Evolutionary conservation across 2,329 filamentous ascomycete species (phyloP), one percentile per base, ranked within the genome.

Genomic region (Fusarium duplospermum): DNA sequence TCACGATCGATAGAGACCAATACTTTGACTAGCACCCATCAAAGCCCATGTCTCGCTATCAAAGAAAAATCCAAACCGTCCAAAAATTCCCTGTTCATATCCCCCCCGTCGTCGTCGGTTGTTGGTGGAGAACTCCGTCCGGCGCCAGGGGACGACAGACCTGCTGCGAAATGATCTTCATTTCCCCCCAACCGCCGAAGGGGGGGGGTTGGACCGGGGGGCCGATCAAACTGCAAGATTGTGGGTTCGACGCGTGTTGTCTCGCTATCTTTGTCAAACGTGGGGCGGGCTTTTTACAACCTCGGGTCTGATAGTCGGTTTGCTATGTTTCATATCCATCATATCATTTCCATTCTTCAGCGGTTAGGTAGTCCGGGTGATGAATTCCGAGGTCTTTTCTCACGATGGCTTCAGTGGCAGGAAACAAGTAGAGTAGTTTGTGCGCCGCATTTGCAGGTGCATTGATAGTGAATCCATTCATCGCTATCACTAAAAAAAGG

Each of bases 151-250:
- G 20, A 24, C 20, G 14, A 35, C 11, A 33, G 16, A 22, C 18
- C 24, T 36, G 36, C 33, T 42, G 69, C 56, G 63, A 76, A 75
- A 76, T 76, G 74, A 76, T 76, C 74, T 75, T 76, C 74, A 76
- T 76, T 76, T 76, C 66, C 74, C 59, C 71, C 62, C 72, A 72
- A 29, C 54, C 33, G 16, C 70, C 65, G 45, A 59, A 22, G 64
- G 70, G 72, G 68, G 40, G 69, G 31, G 54, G 69, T n/a, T n/a
- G 42, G 9, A 5, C n/a, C 58, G 67, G 67, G 50, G 38, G 18
- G 56, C 54, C 50, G 67, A 76, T 74, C 70, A 57, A 52, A 36
- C 66, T 52, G 52, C 57, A 65, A 73, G 42, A 74, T 65, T 70
- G 73, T 69, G 73, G 73, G 36, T 61, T 66, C 50, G 73, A 72